A percentile compares a stretch with the other conserved stretches of the same genome.
phyloP scores from a whole-genome alignment of 139 green algal species.

The Spirogloea muscicola region DNA sequence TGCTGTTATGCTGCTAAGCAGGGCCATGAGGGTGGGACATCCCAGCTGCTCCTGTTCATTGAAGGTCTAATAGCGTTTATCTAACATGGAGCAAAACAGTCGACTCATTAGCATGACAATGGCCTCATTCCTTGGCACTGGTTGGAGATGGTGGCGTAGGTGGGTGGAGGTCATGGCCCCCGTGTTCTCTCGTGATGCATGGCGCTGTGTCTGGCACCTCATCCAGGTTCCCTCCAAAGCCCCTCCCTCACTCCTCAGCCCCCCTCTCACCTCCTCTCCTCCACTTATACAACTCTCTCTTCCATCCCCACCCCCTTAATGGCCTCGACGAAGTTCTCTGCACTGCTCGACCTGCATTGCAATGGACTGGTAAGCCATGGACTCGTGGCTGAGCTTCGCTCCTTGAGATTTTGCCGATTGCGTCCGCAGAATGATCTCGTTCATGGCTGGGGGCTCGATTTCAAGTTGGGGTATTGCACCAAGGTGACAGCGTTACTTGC shows the following conservation, averaged over 20 bases:
- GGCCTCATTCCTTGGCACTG: neutral
- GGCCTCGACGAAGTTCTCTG: no score
- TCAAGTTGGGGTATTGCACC: no score
- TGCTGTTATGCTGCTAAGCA: neutral
- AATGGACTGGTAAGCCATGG: neutral
- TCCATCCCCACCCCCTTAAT: no score
- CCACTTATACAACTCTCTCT: no score
- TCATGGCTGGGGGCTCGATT: no score
- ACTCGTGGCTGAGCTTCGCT: neutral
- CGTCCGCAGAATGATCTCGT: no score
- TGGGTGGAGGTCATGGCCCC: conserved; percentile 37
- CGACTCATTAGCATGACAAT: neutral
- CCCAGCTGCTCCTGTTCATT: no score
- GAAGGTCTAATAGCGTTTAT: neutral
- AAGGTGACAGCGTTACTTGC: no score
- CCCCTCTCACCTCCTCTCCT: no score
- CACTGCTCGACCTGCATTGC: neutral
- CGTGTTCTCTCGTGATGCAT: conserved; percentile 19
- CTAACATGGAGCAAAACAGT: neutral
- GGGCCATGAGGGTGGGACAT: neutral
- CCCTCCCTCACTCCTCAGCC: neutral
- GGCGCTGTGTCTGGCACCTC: conserved; percentile 30
- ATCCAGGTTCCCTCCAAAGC: conserved; percentile 16
- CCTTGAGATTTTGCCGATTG: neutral
- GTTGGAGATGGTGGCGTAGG: neutral